Evolutionary conservation across 129 eudicot species (phyloP).

Genomic region (Tagetes erecta): DNA sequence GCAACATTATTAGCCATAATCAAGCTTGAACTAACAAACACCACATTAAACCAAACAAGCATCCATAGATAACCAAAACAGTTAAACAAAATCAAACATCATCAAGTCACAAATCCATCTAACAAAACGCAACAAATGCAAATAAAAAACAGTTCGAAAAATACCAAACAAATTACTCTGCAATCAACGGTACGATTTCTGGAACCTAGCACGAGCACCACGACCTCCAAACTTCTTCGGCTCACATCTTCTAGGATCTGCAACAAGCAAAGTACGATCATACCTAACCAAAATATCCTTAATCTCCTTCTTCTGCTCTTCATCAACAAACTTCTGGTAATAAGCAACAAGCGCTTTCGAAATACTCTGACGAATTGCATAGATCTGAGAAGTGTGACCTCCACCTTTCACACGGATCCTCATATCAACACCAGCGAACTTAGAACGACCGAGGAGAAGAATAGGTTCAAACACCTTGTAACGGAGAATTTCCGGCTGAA

Average conservation of each 20-base stretch:
- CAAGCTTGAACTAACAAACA: conserved; percentile 4
- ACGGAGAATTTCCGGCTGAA: conserved; percentile 44
- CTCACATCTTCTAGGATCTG: conserved; percentile 47
- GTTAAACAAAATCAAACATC: conserved; percentile 17
- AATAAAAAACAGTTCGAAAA: conserved; percentile 19
- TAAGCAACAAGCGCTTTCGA: conserved; percentile 39
- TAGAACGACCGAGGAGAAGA: conserved; percentile 36
- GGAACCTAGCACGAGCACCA: conserved; percentile 45
- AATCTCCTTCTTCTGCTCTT: conserved; percentile 76
- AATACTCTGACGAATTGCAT: conserved; percentile 40
- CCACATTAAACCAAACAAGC: background rate
- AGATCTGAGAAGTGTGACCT: conserved; percentile 45
- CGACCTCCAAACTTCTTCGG: conserved; percentile 49
- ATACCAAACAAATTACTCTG: conserved; percentile 11
- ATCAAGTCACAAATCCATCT: conserved; percentile 21
- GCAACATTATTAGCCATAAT: conserved; percentile 12
- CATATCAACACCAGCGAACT: conserved; percentile 43
- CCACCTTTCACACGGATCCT: conserved; percentile 46
- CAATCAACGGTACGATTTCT: conserved; percentile 39
- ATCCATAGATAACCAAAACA: conserved; percentile 16
- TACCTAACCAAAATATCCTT: conserved; percentile 83
- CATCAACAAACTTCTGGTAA: conserved; percentile 72
- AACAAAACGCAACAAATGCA: background rate
- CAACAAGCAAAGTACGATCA: conserved; percentile 55
- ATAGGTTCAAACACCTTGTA: conserved; percentile 46